Evolutionary conservation across 2,329 filamentous ascomycete genomes (phyloP).

Genomic region (Monilinia vaccinii-corymbosi): DNA sequence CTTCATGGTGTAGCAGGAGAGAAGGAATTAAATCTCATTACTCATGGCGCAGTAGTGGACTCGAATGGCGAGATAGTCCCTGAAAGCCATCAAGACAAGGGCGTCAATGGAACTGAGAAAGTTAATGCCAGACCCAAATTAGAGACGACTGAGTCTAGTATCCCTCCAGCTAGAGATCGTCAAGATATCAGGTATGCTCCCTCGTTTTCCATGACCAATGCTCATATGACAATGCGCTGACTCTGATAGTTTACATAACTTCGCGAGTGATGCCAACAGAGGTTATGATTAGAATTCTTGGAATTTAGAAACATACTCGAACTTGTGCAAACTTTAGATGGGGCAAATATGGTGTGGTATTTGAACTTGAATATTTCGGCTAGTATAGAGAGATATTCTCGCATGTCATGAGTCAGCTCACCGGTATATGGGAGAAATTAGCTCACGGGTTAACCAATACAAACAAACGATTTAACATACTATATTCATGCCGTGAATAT

Average conservation of each 20-base stretch:
- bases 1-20: constrained; percentile 52
- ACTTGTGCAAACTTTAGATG: not conserved
- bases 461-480: not conserved
- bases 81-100: constrained; percentile 11
- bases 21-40: constrained; percentile 51
- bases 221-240: not conserved
- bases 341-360: not conserved
- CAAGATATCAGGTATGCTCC: constrained; percentile 28
- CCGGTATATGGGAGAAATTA: not conserved
- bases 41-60: constrained; percentile 51
- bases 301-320: not conserved
- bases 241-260: constrained; percentile 11
- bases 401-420: not conserved
- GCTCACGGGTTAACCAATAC: not conserved
- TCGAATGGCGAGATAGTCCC: constrained; percentile 48
- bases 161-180: constrained; percentile 28
- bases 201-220: not conserved
- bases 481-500: not conserved
- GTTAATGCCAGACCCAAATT: constrained; percentile 21
- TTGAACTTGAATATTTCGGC: not conserved
- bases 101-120: constrained; percentile 17
- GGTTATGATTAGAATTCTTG: constrained; percentile 20
- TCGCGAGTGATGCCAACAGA: constrained; percentile 21
- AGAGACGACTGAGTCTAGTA: constrained; percentile 23
- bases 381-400: not conserved